Evolutionary conservation across 2,329 filamentous ascomycete species (phyloP).

Genomic region (Camillea tinctor): DNA sequence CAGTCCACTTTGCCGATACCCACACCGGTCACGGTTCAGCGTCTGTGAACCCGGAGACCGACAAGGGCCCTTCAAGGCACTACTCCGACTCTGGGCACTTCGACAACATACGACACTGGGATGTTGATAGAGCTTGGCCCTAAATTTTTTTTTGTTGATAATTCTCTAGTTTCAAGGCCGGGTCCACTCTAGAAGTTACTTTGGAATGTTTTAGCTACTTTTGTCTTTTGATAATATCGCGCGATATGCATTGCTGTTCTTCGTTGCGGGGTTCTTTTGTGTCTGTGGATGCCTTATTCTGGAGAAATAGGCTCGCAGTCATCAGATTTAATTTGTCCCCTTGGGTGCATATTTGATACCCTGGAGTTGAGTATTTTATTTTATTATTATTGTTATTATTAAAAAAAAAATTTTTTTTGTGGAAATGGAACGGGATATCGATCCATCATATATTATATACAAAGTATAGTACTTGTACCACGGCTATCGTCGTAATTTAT

Average conservation of each 20-base stretch:
- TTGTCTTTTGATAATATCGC: neutral
- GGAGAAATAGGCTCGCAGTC: neutral
- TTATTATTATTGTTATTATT: too few species aligned
- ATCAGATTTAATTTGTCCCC: neutral
- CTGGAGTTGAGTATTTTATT: neutral
- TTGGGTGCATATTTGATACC: neutral
- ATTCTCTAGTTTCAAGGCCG: neutral
- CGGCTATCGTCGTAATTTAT: neutral
- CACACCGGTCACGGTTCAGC: slow-evolving; percentile 20
- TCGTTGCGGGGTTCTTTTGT: neutral
- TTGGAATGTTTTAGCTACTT: neutral
- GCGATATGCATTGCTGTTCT: neutral
- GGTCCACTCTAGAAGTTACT: neutral
- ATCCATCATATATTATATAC: slow-evolving; percentile 4
- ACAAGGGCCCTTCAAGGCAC: slow-evolving; percentile 13
- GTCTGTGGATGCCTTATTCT: neutral
- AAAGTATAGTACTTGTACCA: neutral
- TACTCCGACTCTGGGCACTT: slow-evolving; percentile 25
- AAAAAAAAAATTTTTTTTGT: too few species aligned
- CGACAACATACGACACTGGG: slow-evolving; percentile 19
- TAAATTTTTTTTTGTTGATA: neutral
- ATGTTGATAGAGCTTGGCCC: slow-evolving; percentile 18
- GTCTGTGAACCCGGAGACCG: slow-evolving; percentile 12
- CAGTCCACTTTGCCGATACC: slow-evolving; percentile 12
- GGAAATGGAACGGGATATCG: neutral